Base-by-base conservation (phyloP, 768 basidiomycete genomes). In the Boletus sp. region DNA sequence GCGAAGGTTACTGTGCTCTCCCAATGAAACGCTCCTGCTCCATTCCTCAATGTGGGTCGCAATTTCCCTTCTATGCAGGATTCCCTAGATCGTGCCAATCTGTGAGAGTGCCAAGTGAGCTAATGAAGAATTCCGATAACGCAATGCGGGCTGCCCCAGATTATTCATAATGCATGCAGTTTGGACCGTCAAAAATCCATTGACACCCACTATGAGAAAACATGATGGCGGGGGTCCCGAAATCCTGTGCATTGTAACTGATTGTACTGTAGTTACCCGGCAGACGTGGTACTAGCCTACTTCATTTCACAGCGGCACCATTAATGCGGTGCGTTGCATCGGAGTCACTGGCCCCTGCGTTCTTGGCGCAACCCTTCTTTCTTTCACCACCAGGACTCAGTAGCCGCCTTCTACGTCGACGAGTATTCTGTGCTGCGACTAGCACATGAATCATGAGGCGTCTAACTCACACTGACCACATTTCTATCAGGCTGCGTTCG, bases 1-100 rank as follows among this genome's bases (percentile, higher is more conserved):
- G 63, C 63, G 66, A 67, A 67, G 60, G 66, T 63, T 64, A 54
- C 18, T 18, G 11, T 47, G 17, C 28, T 28, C 41, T 44, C 17
- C 29, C 17, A 28, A 46, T 45, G 44, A 45, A 45, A 45, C 44
- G 7, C 28, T 45, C 44, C 44, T 45, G 7, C 18, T 28, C 24
- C 41, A 20, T 42, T 45, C 30, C 46, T 47, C 46, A 18, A 30
- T 30, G n/a, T 47, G 46, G 46, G 46, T 47, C 46, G 44, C 28
- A 17, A 32, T 47, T 47, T 47, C 30, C 46, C 46, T 47, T 47
- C 46, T 18, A 18, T 32, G 46, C 17, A 45, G 4, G 15, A 29
- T 29, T 30, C 45, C 45, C 45, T 46, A 46, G 45, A 46, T 46
- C 29, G 45, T 12, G 20, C 29, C n/a, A n/a, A 35, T 35, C 33